Base-by-base conservation (phyloP, 2,329 filamentous ascomycete genomes). In the Monilinia polystroma region DNA sequence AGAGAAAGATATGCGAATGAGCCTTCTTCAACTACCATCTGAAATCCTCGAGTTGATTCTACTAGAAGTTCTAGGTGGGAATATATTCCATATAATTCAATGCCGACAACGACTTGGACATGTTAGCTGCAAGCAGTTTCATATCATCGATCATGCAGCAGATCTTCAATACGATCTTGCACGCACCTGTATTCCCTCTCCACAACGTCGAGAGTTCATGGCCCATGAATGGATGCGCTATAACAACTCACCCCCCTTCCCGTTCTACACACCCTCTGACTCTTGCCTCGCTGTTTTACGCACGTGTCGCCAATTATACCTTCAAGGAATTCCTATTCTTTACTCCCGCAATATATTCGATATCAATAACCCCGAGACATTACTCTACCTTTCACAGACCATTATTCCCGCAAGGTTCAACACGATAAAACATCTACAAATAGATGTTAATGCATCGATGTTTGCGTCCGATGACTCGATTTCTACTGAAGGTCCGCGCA, bases 291-390 rank as follows among this genome's bases (percentile, higher is more conserved):
- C n/a, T 20, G 3, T 64, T 35, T 10, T 64, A n/a, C 52, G 29
- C n/a, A 64, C 43, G 2, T 64, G 63, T 38, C 63, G 52, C 20
- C 63, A 41, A 26, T 8, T 64, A 14, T 64, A 57, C 38, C 49
- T 26, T n/a, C 52, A 64, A 29, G 63, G 63, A 12, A 64, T 56
- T 23, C 6, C 43, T 12, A 38, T 57, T 14, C 14, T 64, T 7
- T 64, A 64, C 18, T 64, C 62, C 12, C 41, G 51, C 23, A 64
- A 64, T 10, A 26, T 29, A n/a, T 49, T 56, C 3, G 52, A 64
- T 35, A 18, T 47, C 29, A 57, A 64, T 5, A 47, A 64, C 16
- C 52, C 53, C 4, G 63, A 64, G 45, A 57, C 53, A 20, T 20
- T 64, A 35, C 29, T 57, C 26, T 51, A 49, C 32, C 43, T 64